These are phyloP conservation scores for Lepidium campestre DNA, from an alignment of 441 rosid species.

Conservation along the genomic window DNA sequence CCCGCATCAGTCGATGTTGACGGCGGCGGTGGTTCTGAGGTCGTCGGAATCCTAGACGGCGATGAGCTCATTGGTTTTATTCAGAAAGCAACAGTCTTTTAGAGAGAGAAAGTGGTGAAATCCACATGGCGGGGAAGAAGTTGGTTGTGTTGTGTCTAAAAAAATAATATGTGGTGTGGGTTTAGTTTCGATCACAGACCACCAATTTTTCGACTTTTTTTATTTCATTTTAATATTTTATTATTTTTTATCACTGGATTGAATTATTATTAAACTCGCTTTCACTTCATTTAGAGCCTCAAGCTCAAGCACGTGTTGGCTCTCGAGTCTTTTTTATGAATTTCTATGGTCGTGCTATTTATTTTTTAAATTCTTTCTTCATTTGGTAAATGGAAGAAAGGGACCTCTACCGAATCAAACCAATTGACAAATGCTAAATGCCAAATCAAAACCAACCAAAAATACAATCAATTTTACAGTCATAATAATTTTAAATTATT, in stretches of 20 bases:
- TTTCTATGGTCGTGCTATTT: conserved; percentile 4
- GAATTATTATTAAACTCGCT: neutral
- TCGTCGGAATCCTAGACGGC: conserved; percentile 30
- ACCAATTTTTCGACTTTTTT: neutral
- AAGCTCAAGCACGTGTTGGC: conserved; percentile 5
- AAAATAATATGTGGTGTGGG: conserved; percentile 5
- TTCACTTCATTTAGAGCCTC: conserved; percentile 9
- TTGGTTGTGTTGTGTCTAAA: conserved; percentile 3
- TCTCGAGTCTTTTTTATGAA: neutral
- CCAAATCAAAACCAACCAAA: neutral
- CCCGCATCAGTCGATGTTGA: conserved; percentile 21
- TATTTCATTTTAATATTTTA: neutral
- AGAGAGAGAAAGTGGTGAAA: neutral
- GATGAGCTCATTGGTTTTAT: conserved; percentile 30
- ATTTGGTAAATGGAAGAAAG: neutral
- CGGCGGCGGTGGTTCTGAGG: conserved; percentile 24
- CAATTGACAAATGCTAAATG: neutral
- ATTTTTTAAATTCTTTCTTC: neutral
- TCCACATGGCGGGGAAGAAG: conserved; percentile 22
- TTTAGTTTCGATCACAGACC: conserved; percentile 11
- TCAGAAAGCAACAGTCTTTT: conserved; percentile 5
- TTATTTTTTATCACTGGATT: neutral
- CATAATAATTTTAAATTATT: too few relatives aligned
- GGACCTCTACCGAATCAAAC: conserved; percentile 9
- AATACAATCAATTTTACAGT: too few relatives aligned